Evolutionary conservation across 345 rosid species (phyloP), one percentile per base, ranked within the genome.

Genomic region (Excoecaria cochinchinensis): DNA sequence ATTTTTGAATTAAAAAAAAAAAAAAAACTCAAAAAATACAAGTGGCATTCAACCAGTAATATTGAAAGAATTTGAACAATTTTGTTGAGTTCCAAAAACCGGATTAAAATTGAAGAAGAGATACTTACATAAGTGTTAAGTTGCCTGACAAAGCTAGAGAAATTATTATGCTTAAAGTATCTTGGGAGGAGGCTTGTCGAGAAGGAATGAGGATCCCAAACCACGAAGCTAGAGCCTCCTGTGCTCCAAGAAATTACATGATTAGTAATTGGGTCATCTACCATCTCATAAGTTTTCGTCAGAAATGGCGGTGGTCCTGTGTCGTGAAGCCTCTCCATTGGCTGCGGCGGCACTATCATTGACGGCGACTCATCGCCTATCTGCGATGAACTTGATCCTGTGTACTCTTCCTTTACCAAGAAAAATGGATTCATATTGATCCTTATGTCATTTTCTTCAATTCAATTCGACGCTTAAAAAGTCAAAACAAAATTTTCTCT

Each of bases 301-400:
- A 81, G 52, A 67, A 81, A 81, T 69, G 83, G 83, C 3, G 84
- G 78, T 47, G 79, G 84, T 8, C 81, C 81, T 40, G 84, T 9
- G 53, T 94, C 98, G 36, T 88, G 88, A 24, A 94, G 89, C 4
- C 95, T 94, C 73, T 92, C 94, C 78, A 86, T 75, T 40, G 99
- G 97, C 79, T 79, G 88, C 17, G 88, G 94, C 31, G 76, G 74
- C 25, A 69, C 44, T 77, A 40, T 25, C 72, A 64, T 56, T 39
- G 61, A 70, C 14, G 57, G 8, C 8, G 57, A 3, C 8, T 80
- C 79, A 38, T 79, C 74, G 5, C 65, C 78, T 10, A 59, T 46
- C 62, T 21, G 81, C 5, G 77, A 74, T 12, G 79, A 80, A 15
- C 78, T 79, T 19, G 77, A 72, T 13, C 80, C 89, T 4, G 21